phyloP scores from a whole-genome alignment of 2,329 filamentous ascomycete genomes.

The Pseudogymnoascus sp. region DNA sequence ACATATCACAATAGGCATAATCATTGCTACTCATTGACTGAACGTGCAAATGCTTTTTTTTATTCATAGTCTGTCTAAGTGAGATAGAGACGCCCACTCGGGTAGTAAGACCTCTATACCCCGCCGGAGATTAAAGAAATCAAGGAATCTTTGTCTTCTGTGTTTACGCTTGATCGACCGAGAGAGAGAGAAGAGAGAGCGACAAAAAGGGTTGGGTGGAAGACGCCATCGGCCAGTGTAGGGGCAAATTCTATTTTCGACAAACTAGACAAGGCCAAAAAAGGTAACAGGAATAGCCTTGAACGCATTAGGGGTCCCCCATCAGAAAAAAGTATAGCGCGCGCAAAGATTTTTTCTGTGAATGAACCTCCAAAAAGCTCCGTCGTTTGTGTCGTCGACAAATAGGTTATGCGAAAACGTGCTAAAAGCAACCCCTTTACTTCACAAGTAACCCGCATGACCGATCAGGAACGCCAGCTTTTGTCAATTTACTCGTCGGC shows the following conservation, averaged over 20 bases:
- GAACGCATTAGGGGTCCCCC: neutral
- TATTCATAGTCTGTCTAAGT: constrained; percentile 10
- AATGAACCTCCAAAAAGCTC: constrained; percentile 25
- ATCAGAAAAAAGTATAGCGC: constrained; percentile 17
- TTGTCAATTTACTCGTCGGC: constrained; percentile 25
- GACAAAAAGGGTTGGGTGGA: constrained; percentile 1
- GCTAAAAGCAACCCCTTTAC: constrained; percentile 24
- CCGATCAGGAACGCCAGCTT: constrained; percentile 28
- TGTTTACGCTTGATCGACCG: constrained; percentile 5
- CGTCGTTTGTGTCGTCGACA: constrained; percentile 17
- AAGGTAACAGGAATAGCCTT: neutral
- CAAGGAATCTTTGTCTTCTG: constrained; percentile 5
- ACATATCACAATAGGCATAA: neutral
- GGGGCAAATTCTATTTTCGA: constrained; percentile 6
- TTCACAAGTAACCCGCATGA: constrained; percentile 25
- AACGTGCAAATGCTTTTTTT: constrained; percentile 10
- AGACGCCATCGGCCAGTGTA: constrained; percentile 14
- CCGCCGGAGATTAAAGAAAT: constrained; percentile 8
- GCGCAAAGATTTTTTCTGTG: constrained; percentile 21
- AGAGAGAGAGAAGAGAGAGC: neutral
- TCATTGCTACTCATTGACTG: neutral
- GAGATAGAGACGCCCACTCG: constrained; percentile 9
- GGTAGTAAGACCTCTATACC: constrained; percentile 5
- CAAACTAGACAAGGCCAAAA: constrained; percentile 4
- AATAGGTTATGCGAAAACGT: constrained; percentile 22